Percentiles rank a stretch among this genome's conserved stretches.
phyloP scores from a whole-genome alignment of 1,139 yeast species.

The Pichia sp. region DNA sequence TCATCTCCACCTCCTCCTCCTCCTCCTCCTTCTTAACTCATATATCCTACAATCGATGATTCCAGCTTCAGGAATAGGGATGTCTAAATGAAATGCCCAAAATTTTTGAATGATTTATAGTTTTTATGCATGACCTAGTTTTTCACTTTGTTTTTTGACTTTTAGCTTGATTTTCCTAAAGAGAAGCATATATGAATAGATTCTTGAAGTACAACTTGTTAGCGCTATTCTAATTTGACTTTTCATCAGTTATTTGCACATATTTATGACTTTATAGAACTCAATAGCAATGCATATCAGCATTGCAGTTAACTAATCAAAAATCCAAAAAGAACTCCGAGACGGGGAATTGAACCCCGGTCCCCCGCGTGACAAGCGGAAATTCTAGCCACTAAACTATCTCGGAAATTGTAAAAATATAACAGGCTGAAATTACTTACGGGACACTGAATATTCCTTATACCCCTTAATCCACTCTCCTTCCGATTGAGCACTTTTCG shows the following conservation, averaged over 20 bases:
- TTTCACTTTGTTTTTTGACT: neutral
- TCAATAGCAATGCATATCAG: neutral
- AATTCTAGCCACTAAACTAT: conserved; percentile 22
- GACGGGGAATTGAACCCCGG: conserved; percentile 22
- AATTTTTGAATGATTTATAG: neutral
- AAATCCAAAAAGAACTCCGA: conserved; percentile 14
- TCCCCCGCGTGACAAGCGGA: conserved; percentile 22
- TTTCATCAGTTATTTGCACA: neutral
- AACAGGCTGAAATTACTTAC: too few species aligned
- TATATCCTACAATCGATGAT: neutral
- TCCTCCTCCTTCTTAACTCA: neutral
- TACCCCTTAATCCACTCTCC: neutral
- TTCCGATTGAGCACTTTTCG: neutral
- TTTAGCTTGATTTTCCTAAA: neutral
- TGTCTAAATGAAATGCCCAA: neutral
- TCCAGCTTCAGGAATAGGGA: neutral
- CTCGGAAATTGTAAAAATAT: conserved; percentile 8
- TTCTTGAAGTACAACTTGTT: too few species aligned
- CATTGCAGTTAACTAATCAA: neutral
- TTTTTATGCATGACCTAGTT: neutral
- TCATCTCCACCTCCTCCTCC: neutral
- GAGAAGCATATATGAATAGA: too few species aligned
- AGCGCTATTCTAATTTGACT: neutral
- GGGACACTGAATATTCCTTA: too few species aligned
- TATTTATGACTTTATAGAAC: neutral